Evolutionary conservation across 177 flowering plant species (phyloP).

Genomic region (Vitis hybrid): DNA sequence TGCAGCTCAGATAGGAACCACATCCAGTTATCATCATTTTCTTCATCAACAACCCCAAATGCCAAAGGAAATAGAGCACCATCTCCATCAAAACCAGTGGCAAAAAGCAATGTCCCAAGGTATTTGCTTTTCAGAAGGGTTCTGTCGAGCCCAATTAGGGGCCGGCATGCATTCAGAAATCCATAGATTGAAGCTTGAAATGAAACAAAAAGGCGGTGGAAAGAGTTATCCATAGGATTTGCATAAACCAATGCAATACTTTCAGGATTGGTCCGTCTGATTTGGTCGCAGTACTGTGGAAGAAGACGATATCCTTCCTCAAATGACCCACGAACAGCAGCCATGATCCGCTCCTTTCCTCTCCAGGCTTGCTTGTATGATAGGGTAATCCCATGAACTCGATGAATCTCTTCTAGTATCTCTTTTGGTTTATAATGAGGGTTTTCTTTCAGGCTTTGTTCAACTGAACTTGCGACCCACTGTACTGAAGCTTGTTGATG

Average conservation of each 20-base stretch:
- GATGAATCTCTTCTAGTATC: conserved; percentile 36
- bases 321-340: conserved; percentile 38
- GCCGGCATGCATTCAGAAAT: conserved; percentile 36
- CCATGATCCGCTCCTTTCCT: conserved; percentile 41
- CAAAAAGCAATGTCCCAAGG: conserved; percentile 35
- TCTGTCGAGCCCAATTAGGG: conserved; percentile 36
- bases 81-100: conserved; percentile 40
- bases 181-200: conserved; percentile 43
- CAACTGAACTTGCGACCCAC: conserved; percentile 40
- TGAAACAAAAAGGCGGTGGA: conserved; percentile 36
- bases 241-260: conserved; percentile 34
- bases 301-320: conserved; percentile 40
- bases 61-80: conserved; percentile 41
- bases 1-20: conserved; percentile 42
- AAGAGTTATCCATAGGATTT: conserved; percentile 26
- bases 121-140: conserved; percentile 34
- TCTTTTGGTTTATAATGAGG: conserved; percentile 39
- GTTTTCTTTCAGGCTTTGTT: conserved; percentile 33
- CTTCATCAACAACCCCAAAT: conserved; percentile 41
- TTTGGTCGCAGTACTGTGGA: conserved; percentile 34
- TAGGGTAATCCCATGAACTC: conserved; percentile 33
- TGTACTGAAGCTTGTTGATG: conserved; percentile 43
- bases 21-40: conserved; percentile 42
- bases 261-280: conserved; percentile 30
- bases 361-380: conserved; percentile 50